These are phyloP conservation scores for Kregervanrija delftensis DNA, from an alignment of 805 yeast species.

Conservation along the genomic window DNA sequence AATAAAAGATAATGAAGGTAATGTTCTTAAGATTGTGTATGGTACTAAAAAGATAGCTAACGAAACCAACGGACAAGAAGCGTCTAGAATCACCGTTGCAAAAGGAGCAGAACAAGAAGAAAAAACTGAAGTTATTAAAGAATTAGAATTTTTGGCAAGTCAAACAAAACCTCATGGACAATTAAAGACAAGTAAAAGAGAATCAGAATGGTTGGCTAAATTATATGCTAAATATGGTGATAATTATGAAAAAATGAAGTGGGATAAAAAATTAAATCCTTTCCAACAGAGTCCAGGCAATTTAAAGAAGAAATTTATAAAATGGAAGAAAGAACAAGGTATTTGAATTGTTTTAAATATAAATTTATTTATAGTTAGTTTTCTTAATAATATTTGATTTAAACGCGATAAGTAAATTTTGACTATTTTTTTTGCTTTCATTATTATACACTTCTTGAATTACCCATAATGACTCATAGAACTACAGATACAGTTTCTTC, in stretches of 20 bases:
- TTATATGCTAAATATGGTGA: conserved; percentile 79
- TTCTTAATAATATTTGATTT: too few species aligned
- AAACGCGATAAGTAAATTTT: too few species aligned
- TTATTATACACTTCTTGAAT: too few species aligned
- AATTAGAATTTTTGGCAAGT: conserved; percentile 58
- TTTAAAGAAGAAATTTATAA: conserved; percentile 58
- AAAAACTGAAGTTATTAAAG: conserved; percentile 53
- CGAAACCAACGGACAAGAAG: conserved; percentile 9
- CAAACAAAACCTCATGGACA: conserved; percentile 20
- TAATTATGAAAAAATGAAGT: conserved; percentile 81
- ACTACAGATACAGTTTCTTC: too few species aligned
- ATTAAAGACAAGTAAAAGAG: conserved; percentile 28
- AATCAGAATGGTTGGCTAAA: conserved; percentile 35
- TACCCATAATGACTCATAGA: too few species aligned
- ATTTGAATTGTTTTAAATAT: conserved; percentile 2
- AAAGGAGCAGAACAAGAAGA: conserved; percentile 27
- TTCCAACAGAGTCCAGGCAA: conserved; percentile 85
- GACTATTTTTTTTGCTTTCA: too few species aligned
- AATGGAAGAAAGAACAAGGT: conserved; percentile 44
- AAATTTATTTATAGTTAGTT: too few species aligned
- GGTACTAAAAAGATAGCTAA: conserved; percentile 46
- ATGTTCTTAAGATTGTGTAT: conserved; percentile 59
- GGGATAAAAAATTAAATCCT: conserved; percentile 81
- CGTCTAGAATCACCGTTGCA: not conserved
- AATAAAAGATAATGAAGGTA: conserved; percentile 61